Conservation (phyloP, 768 basidiomycete species). For the Amylocystis lapponica region DNA sequence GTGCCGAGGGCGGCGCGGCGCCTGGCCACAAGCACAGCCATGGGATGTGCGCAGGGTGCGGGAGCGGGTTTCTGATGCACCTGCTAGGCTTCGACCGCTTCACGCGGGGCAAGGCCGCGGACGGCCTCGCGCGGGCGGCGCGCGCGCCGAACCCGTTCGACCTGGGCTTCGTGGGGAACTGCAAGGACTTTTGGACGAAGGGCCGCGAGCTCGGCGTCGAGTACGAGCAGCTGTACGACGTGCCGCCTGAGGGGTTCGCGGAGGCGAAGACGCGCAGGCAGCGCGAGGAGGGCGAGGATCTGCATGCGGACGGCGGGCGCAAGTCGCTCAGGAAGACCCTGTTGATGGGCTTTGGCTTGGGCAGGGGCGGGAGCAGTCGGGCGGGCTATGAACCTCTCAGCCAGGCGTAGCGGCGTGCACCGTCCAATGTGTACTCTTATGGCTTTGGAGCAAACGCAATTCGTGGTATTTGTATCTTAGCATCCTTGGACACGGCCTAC, state of each 20-base stretch:
- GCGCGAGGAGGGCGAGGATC: slow-evolving; percentile 52
- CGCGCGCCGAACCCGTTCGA: slow-evolving; percentile 91
- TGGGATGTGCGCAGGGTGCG: slow-evolving; percentile 32
- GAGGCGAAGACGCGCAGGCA: slow-evolving; percentile 62
- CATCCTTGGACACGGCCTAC: too few relatives aligned
- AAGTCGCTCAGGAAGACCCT: slow-evolving; percentile 45
- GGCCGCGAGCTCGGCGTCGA: slow-evolving; percentile 85
- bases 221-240: slow-evolving; percentile 85
- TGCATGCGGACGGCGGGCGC: slow-evolving; percentile 28
- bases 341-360: slow-evolving; percentile 51
- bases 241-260: slow-evolving; percentile 78
- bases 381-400: slow-evolving; percentile 64
- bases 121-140: slow-evolving; percentile 73
- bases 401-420: slow-evolving; percentile 39
- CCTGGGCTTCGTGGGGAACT: slow-evolving; percentile 69
- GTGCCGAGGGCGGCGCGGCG: slow-evolving; percentile 34
- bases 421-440: background rate
- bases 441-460: background rate
- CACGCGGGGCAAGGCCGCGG: slow-evolving; percentile 83
- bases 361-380: slow-evolving; percentile 42
- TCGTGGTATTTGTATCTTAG: too few relatives aligned
- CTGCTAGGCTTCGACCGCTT: slow-evolving; percentile 92
- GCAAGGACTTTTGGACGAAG: slow-evolving; percentile 91
- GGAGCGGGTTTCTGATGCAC: slow-evolving; percentile 75
- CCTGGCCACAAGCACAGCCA: slow-evolving; percentile 36